A percentile compares a stretch with the other conserved stretches of the same genome.
These are phyloP conservation scores for Mytilinidion resinicola DNA, from an alignment of 495 filamentous ascomycete species.

Conservation along the genomic window DNA sequence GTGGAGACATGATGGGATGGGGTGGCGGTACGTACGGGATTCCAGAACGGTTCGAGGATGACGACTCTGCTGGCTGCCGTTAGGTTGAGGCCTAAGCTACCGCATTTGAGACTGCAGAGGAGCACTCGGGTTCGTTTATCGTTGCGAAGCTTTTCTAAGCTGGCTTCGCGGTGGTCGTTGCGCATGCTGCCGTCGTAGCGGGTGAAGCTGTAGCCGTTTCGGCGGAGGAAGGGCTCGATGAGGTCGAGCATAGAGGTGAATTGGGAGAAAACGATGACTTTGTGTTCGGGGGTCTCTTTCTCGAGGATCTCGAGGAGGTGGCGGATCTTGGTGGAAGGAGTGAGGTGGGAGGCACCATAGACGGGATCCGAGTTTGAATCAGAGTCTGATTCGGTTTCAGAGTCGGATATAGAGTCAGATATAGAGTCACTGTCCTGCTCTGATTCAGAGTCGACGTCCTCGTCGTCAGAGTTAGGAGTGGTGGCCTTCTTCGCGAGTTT, in stretches of 20 bases:
- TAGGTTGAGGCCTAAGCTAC: slow-evolving; percentile 85
- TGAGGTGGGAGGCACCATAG: slow-evolving; percentile 39
- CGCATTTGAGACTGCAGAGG: slow-evolving; percentile 88
- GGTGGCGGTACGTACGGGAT: slow-evolving; percentile 59
- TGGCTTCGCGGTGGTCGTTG: slow-evolving; percentile 86
- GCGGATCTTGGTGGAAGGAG: slow-evolving; percentile 84
- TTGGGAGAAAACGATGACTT: slow-evolving; percentile 97
- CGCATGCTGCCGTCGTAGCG: slow-evolving; percentile 95
- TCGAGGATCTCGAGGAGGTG: slow-evolving; percentile 74
- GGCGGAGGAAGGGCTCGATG: slow-evolving; percentile 80
- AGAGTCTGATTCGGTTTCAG: slow-evolving; percentile 30
- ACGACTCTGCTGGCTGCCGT: slow-evolving; percentile 90
- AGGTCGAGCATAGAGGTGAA: slow-evolving; percentile 98
- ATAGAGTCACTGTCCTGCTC: slow-evolving; percentile 24
- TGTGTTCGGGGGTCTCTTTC: slow-evolving; percentile 69
- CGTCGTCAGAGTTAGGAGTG: slow-evolving; percentile 30
- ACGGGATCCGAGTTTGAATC: slow-evolving; percentile 35
- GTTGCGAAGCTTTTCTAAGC: slow-evolving; percentile 66
- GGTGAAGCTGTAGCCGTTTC: slow-evolving; percentile 65
- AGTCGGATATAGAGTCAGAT: slow-evolving; percentile 18
- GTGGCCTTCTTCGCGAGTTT: slow-evolving; percentile 36
- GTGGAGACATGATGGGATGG: too few species aligned
- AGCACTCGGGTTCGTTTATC: slow-evolving; percentile 68
- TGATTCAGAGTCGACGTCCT: slow-evolving; percentile 35
- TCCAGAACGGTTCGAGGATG: slow-evolving; percentile 98